Evolutionary conservation across 1,284 basidiomycete species (phyloP), one percentile per base, ranked within the genome.

Genomic region (Megacollybia platyphylla): DNA sequence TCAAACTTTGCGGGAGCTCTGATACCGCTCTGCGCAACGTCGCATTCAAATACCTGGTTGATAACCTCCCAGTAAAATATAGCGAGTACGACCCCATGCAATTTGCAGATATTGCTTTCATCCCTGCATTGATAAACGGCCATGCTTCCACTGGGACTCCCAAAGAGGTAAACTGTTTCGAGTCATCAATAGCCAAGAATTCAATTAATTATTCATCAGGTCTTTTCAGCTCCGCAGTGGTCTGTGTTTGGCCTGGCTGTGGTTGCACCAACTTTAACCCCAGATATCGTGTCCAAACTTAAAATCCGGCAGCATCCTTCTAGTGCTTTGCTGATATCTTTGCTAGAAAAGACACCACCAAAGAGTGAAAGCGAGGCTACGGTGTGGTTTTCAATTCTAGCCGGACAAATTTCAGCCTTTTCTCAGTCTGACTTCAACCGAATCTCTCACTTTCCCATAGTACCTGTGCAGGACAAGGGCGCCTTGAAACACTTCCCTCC

Each of bases 31-130:
- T 69, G 46, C 71, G 75, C 13, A 53, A 63, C 4, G 58, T 63
- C 9, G 88, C 88, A 0, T 63, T 94, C 37, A 74, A 76, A 41
- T 96, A 92, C 60, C 68, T 94, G 27, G 60, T 92, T 30, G 78
- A 86, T 35, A 81, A 91, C 52, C 65, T 79, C 36, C 55, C 59
- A 10, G 31, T 11, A 7, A 72, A 73, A 45, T 93, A 93, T 55
- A 52, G 62, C 2, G 71, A 80, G 44, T 87, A 86, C 49, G 65
- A 78, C 27, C 68, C 75, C 5, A 53, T 61, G 8, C 58, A 69
- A 13, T 79, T 75, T 43, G 61, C 62, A 2, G 58, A 76, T 26
- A 56, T 86, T 2, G 67, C 85, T 0, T 98, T 91, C 60, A 77
- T 98, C 27, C 96, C 94, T 1, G 79, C 88, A 3, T 52, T 79